Base-by-base conservation (phyloP, 768 basidiomycete genomes). In the Kwoniella bestiolae region DNA sequence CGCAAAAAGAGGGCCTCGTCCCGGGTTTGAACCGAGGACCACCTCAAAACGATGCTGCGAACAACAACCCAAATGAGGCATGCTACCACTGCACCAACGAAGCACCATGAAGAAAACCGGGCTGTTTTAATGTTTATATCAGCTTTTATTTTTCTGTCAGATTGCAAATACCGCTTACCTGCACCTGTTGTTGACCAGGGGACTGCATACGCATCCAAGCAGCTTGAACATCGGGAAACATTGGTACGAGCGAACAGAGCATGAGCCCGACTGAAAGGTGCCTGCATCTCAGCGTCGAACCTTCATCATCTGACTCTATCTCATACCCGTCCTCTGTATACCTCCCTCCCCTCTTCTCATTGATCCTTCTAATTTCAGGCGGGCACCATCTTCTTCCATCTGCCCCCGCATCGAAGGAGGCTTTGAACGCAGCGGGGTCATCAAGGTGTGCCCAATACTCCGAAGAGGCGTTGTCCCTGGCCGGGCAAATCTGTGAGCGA, bases 1-100 rank as follows among this genome's bases (percentile, higher is more conserved):
- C 38, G 38, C 38, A 41, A 35, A 32, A 55, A 32, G 31, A 21
- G 16, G 52, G 52, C 52, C 52, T 55, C 31, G 52, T 55, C 52
- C 52, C 52, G 52, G 52, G 52, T 16, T 55, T 55, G 52, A 55
- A 55, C 52, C 52, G 52, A 55, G 52, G 52, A 55, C 52, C 52
- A 55, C 52, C 52, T 55, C 52, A 55, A 55, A 32, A 18, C 6
- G n/a, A 18, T 21, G 52, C 46, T 9, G 25, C 18, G 31, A 16
- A 21, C 3, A 5, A 12, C 7, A 55, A 34, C 52, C 52, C 52
- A 55, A 55, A 55, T 55, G 52, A 55, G 52, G 52, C 52, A 55
- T 55, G 52, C 52, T 55, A 55, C 52, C 52, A 55, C 52, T 55
- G 52, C 52, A 55, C 52, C 52, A 55, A 55, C 52, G 31, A 55